Base-by-base conservation (phyloP, 768 basidiomycete species). In the Mycena leptocephala region DNA sequence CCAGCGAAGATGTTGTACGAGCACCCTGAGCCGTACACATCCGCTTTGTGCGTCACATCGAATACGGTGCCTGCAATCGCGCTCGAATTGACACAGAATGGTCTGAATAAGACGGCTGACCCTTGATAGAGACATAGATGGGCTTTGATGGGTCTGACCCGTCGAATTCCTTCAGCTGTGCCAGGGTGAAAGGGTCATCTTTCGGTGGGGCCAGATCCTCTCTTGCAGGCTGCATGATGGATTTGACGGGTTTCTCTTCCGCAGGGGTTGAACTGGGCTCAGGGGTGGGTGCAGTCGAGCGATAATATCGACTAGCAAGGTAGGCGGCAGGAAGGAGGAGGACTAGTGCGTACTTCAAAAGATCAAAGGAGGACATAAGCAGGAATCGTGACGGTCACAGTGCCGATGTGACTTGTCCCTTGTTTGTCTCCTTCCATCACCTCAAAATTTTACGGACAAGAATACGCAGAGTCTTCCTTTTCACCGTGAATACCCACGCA, bases 61-160 rank as follows among this genome's bases (percentile, higher is more conserved):
- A 98, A 99, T 9, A 99, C 90, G 1, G 93, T 94, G 58, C 97
- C 95, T 95, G 76, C 46, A 66, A 26, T 24, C 32, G 9, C 11
- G 24, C 20, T 69, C 61, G 55, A 51, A 58, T 7, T 18, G 24
- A 4, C 7, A 13, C 20, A 39, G 18, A 62, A 26, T 43, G 30
- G 13, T 0, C 55, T 78, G 18, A 7, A 10, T 2, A 24, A 10
- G 26, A 14, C 26, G 13, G 0, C 82, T 43, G 70, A 93, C 96
- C 96, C 89, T 98, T 99, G 87, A 99, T 97, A 35, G 96, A 94
- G 56, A 99, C 94, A 78, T 95, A 97, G 76, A 99, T 95, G 1
- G 96, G 95, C 78, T 91, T 92, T 46, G 84, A 81, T 0, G 88
- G 82, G 76, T 93, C 90, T 0, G 88, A 86, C 20, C 97, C 97